Conservation (phyloP, 768 basidiomycete species). For the Auriscalpium microsporum region DNA sequence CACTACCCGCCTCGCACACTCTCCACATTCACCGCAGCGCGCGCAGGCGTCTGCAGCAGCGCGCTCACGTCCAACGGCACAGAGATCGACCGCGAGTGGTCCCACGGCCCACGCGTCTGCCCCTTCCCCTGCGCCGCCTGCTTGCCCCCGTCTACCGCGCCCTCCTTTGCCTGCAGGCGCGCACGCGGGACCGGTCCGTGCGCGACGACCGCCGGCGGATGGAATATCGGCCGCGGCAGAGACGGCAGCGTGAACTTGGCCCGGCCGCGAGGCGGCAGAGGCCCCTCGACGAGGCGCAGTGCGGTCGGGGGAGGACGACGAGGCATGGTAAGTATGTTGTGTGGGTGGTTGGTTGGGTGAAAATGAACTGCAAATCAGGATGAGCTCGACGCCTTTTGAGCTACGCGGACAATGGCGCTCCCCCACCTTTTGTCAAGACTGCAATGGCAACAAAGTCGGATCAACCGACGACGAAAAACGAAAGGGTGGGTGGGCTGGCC, state of each 20-base stretch:
- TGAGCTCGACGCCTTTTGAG: background rate
- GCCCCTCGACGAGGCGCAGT: conserved; percentile 53
- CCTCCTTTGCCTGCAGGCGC: background rate
- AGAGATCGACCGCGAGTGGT: conserved; percentile 39
- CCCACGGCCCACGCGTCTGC: conserved; percentile 46
- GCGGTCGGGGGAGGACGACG: conserved; percentile 63
- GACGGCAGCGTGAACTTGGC: conserved; percentile 63
- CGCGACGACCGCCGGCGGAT: conserved; percentile 10
- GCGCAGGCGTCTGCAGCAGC: conserved; percentile 38
- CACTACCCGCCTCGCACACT: background rate
- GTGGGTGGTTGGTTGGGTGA: background rate
- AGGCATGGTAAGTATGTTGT: conserved; percentile 36
- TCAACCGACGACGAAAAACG: background rate
- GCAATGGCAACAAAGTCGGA: background rate
- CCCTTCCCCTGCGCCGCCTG: conserved; percentile 18
- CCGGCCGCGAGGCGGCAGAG: conserved; percentile 49
- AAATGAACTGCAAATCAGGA: background rate
- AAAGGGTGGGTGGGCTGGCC: too few species aligned
- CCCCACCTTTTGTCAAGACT: background rate
- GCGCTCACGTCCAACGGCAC: conserved; percentile 38
- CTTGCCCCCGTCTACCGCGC: conserved; percentile 9
- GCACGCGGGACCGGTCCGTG: background rate
- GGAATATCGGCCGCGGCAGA: conserved; percentile 44
- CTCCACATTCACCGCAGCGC: conserved; percentile 25
- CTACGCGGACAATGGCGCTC: background rate